These are phyloP conservation scores for Brettanomyces anomalus DNA, from an alignment of 805 yeast species.

Conservation along the genomic window DNA sequence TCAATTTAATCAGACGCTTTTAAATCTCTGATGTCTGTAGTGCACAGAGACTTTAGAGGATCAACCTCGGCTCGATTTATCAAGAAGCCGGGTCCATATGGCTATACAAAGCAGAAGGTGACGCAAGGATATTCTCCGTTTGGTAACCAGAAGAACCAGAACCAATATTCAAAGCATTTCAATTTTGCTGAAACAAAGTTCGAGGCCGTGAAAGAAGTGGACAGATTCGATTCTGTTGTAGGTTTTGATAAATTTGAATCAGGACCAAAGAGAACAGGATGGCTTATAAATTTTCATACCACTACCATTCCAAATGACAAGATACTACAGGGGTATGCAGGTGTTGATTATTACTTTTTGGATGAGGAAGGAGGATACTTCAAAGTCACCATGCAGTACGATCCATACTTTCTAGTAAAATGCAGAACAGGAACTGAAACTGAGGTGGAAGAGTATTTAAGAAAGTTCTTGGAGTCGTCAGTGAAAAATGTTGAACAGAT, in stretches of 20 bases:
- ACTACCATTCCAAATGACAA: constrained; percentile 58
- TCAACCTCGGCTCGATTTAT: constrained; percentile 20
- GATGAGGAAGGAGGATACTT: constrained; percentile 97
- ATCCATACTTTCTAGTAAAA: constrained; percentile 77
- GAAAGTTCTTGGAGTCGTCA: constrained; percentile 54
- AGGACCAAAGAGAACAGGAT: constrained; percentile 70
- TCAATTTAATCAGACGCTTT: too few relatives aligned
- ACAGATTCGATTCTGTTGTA: constrained; percentile 69
- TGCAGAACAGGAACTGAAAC: constrained; percentile 52
- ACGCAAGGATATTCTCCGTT: constrained; percentile 1
- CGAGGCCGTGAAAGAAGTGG: constrained; percentile 51
- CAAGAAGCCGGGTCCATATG: constrained; percentile 11
- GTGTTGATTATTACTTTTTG: constrained; percentile 87
- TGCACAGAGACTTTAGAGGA: constrained; percentile 13
- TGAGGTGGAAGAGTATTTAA: constrained; percentile 80
- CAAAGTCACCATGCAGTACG: constrained; percentile 72
- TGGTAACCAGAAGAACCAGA: constrained; percentile 2
- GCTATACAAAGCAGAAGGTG: constrained; percentile 1
- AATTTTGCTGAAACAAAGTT: constrained; percentile 25
- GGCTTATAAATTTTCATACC: constrained; percentile 93
- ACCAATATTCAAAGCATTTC: background rate
- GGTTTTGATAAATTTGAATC: constrained; percentile 77
- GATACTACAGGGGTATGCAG: constrained; percentile 62
- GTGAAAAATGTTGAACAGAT: constrained; percentile 49
- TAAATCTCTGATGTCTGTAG: background rate